phyloP scores from a whole-genome alignment of 345 rosid genomes.

The Eutrema japonicum region DNA sequence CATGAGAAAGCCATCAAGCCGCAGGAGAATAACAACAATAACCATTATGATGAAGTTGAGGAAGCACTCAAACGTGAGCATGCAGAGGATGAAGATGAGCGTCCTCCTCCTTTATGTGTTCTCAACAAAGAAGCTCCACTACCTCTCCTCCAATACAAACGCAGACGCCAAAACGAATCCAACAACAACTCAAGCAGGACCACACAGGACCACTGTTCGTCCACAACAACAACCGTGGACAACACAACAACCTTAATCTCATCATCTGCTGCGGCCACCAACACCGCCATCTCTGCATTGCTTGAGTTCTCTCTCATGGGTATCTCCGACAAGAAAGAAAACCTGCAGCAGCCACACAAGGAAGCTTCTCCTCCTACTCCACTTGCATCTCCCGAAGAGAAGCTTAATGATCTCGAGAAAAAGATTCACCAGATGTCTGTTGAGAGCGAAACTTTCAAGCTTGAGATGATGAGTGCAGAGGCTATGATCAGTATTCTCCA shows the following conservation, averaged over 20 bases:
- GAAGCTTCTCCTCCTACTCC: conserved; percentile 42
- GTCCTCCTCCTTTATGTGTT: conserved; percentile 52
- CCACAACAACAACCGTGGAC: conserved; percentile 68
- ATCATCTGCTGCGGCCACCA: conserved; percentile 56
- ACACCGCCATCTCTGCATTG: conserved; percentile 71
- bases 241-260: conserved; percentile 49
- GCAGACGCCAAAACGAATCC: conserved; percentile 67
- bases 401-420: conserved; percentile 59
- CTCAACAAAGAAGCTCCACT: conserved; percentile 66
- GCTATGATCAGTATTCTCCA: conserved; percentile 83
- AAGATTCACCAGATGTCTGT: conserved; percentile 72
- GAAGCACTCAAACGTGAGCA: conserved; percentile 40
- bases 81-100: conserved; percentile 47
- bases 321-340: conserved; percentile 41
- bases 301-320: conserved; percentile 72
- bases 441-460: conserved; percentile 73
- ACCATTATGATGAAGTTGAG: neutral
- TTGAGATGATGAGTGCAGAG: conserved; percentile 82
- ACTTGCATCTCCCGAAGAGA: conserved; percentile 24
- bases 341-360: conserved; percentile 16
- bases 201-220: conserved; percentile 69
- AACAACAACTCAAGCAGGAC: conserved; percentile 64
- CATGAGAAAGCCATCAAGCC: neutral
- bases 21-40: conserved; percentile 27
- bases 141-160: conserved; percentile 72